Evolutionary conservation across 1,284 basidiomycete genomes (phyloP).

Genomic region (Vanrija sp.): DNA sequence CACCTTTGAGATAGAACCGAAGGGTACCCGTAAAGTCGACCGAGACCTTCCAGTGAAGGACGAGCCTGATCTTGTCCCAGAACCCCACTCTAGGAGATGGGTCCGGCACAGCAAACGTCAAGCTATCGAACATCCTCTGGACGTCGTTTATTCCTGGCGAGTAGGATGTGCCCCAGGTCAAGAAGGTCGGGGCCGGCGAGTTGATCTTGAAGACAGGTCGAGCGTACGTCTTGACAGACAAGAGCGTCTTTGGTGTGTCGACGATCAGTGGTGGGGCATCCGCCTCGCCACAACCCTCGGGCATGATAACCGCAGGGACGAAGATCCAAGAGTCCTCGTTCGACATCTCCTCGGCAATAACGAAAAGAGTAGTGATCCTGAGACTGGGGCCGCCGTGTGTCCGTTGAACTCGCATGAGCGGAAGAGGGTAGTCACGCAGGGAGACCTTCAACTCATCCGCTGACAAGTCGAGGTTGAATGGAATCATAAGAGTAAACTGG

Average conservation of each 20-base stretch:
- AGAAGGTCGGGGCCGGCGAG: slow-evolving; percentile 64
- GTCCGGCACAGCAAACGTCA: slow-evolving; percentile 77
- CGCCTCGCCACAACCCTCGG: slow-evolving; percentile 55
- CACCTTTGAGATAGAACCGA: slow-evolving; percentile 80
- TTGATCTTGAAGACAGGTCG: slow-evolving; percentile 66
- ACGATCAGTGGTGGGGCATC: slow-evolving; percentile 62
- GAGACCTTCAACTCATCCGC: slow-evolving; percentile 62
- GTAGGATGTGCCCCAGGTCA: slow-evolving; percentile 90
- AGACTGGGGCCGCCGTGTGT: slow-evolving; percentile 11
- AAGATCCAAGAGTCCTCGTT: slow-evolving; percentile 66
- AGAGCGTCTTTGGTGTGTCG: slow-evolving; percentile 81
- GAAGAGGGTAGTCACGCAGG: slow-evolving; percentile 68
- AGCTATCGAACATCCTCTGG: slow-evolving; percentile 73
- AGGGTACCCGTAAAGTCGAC: slow-evolving; percentile 71
- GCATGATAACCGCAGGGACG: slow-evolving; percentile 64
- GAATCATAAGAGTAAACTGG: slow-evolving; percentile 75
- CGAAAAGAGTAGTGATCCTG: slow-evolving; percentile 67
- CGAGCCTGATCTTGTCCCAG: slow-evolving; percentile 88
- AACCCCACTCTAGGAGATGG: slow-evolving; percentile 84
- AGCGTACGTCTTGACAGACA: slow-evolving; percentile 92
- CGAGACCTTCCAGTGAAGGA: slow-evolving; percentile 78
- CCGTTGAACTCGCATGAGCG: slow-evolving; percentile 52
- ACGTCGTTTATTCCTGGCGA: slow-evolving; percentile 83
- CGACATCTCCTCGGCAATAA: slow-evolving; percentile 87
- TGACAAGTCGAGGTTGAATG: slow-evolving; percentile 72